Base-by-base conservation (phyloP, 352 stramenopile species). In the Globisporangium middletonii region DNA sequence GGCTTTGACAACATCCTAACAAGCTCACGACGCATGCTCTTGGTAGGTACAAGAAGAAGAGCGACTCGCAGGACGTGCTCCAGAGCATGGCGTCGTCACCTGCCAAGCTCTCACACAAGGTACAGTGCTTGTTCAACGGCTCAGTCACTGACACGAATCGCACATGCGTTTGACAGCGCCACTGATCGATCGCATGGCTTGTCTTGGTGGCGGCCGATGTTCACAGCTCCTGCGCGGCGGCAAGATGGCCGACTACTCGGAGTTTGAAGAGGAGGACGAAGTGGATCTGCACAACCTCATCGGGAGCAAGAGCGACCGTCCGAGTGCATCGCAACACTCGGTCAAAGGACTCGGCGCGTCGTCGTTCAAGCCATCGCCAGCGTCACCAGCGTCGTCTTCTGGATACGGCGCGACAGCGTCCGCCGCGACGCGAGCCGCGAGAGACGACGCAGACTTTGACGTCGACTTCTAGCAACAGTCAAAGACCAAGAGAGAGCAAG, bases 241-340 rank as follows among this genome's bases (percentile, higher is more conserved):
- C 26, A 89, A 82, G 55, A 84, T 91, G 62, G 69, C 73, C 54
- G 83, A 91, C 50, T 87, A 88, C 62, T 90, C 75, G 4, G 79
- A 90, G 62, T 91, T 91, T 53, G 77, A 93, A 48, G 80, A 90
- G 45, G 83, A 92, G 50, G 79, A 90, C 18, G 77, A 87, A 33
- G 71, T 89, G 30, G 71, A 93, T 68, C 54, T 89, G 48, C 73
- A 84, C 55, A 88, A 83, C n/a, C 71, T 92, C 55, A 88, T 89
- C n/a, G 77, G 79, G 13, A 78, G 45, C 44, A 53, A 55, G 16
- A 68, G 43, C 50, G 75, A 69, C 41, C 13, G 41, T 13, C 4
- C 8, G 18, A 26, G 41, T 55, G 15, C 27, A 43, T 2, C 57
- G 30, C 35, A 43, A 30, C 4, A 30, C 55, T 54, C 33, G 33